A percentile compares a stretch with the other conserved stretches of the same genome.
Conservation (phyloP, 106 monocot genomes). For the Dendrobium nobile region DNA sequence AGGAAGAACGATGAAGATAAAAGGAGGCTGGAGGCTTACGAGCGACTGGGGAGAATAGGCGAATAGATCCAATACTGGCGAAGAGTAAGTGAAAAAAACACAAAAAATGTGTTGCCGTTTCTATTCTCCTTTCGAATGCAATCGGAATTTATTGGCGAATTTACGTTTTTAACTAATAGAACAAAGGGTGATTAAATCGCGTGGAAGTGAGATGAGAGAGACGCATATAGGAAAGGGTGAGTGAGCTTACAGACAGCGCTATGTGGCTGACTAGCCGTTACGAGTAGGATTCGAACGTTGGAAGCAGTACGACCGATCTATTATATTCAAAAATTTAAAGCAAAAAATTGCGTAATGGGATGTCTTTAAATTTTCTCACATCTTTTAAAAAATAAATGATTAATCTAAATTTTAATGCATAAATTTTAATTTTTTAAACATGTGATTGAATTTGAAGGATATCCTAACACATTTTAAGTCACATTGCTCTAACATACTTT, state of each 20-base stretch:
- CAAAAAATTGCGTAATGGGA: no score
- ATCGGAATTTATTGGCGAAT: neutral
- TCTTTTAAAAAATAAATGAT: no score
- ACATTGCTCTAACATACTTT: no score
- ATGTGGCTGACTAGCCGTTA: neutral
- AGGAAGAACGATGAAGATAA: slow-evolving; percentile 1
- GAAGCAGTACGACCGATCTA: neutral
- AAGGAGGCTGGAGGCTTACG: neutral
- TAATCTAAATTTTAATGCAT: no score
- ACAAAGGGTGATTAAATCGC: neutral
- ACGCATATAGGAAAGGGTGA: neutral
- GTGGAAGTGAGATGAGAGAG: neutral
- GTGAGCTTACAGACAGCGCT: neutral
- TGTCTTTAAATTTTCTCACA: no score
- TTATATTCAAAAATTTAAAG: no score
- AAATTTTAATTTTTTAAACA: no score
- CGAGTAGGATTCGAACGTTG: neutral
- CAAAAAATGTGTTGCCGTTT: neutral
- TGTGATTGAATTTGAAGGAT: no score
- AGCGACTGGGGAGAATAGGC: neutral
- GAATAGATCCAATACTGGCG: neutral
- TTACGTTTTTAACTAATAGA: neutral
- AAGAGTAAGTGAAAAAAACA: neutral
- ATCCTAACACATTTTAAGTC: no score
- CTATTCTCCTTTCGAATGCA: neutral